Evolutionary conservation across 164 flowering plant genomes (phyloP).

Genomic region (Cinnamomum chago): DNA sequence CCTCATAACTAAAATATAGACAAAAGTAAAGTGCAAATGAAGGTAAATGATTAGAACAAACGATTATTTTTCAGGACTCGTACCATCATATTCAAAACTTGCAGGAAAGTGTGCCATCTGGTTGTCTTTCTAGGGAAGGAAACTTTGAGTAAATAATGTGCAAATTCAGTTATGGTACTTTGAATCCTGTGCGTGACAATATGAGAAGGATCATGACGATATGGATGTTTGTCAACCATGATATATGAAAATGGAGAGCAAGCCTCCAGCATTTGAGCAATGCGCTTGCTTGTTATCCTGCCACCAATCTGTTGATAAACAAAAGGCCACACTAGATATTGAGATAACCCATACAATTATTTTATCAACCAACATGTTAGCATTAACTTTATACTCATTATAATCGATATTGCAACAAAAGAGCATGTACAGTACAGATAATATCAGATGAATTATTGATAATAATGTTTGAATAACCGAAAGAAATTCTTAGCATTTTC

Average conservation of each 20-base stretch:
- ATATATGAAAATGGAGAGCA: slow-evolving; percentile 63
- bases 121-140: slow-evolving; percentile 32
- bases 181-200: slow-evolving; percentile 83
- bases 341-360: neutral
- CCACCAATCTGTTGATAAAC: slow-evolving; percentile 69
- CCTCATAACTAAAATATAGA: too few species aligned
- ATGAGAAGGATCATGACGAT: slow-evolving; percentile 88
- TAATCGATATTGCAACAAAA: too few species aligned
- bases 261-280: slow-evolving; percentile 61
- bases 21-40: too few species aligned
- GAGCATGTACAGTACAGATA: too few species aligned
- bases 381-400: too few species aligned
- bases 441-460: neutral
- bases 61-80: neutral
- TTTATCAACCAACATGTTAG: too few species aligned
- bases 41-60: too few species aligned
- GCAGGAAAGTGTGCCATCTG: slow-evolving; percentile 47
- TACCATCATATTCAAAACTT: slow-evolving; percentile 58
- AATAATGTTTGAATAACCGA: neutral
- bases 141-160: slow-evolving; percentile 37
- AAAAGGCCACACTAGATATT: slow-evolving; percentile 9
- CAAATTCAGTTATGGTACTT: slow-evolving; percentile 52
- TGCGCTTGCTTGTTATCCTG: slow-evolving; percentile 87
- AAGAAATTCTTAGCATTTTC: neutral
- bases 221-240: slow-evolving; percentile 83